Conservation (phyloP, 2,329 filamentous ascomycete species). For the Alternaria dauci region DNA sequence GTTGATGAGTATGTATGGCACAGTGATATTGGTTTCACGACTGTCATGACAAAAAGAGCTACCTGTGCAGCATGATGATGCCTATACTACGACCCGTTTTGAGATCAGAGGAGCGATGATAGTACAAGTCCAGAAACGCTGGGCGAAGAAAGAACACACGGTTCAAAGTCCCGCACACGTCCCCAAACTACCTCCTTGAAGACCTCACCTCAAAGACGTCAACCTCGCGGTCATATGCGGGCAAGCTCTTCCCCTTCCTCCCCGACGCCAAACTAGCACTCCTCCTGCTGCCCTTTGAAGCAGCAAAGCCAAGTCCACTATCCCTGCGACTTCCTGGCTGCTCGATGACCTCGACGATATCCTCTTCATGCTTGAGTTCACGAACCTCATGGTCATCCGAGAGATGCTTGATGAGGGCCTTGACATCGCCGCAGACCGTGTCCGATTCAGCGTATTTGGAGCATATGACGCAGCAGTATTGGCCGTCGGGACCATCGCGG, state of each 20-base stretch:
- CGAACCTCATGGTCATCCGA: conserved; percentile 43
- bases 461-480: conserved; percentile 48
- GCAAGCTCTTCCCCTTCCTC: conserved; percentile 23
- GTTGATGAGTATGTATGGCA: too few relatives aligned
- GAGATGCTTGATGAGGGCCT: conserved; percentile 46
- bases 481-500: conserved; percentile 41
- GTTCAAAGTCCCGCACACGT: neutral
- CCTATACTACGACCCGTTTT: too few relatives aligned
- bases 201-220: conserved; percentile 34
- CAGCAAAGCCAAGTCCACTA: conserved; percentile 31
- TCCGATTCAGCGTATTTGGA: conserved; percentile 33
- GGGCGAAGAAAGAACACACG: too few relatives aligned
- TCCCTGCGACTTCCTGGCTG: conserved; percentile 33
- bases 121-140: too few relatives aligned
- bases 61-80: too few relatives aligned
- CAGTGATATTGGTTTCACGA: too few relatives aligned
- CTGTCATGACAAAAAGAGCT: too few relatives aligned
- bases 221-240: conserved; percentile 36
- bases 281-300: conserved; percentile 33
- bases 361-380: conserved; percentile 45
- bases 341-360: conserved; percentile 44
- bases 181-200: conserved; percentile 19
- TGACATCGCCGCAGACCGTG: conserved; percentile 50
- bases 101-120: too few relatives aligned
- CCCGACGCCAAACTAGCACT: conserved; percentile 38